Evolutionary conservation across 257 asterid species (phyloP).

Genomic region (Ballota nigra): DNA sequence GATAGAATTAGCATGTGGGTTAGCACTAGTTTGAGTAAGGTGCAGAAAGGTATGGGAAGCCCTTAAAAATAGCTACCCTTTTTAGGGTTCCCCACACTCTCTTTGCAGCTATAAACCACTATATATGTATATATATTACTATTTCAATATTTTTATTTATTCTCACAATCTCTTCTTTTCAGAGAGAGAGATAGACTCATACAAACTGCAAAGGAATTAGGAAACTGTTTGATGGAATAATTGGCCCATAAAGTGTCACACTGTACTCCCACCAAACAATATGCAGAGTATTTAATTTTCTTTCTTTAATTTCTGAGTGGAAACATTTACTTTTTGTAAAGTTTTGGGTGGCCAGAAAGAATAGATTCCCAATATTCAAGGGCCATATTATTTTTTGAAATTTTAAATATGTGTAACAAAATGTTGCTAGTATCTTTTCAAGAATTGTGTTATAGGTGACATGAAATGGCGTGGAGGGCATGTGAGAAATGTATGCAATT

Average conservation of each 20-base stretch:
- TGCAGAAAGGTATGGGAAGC: constrained; percentile 34
- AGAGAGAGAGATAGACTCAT: constrained; percentile 14
- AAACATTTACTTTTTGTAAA: constrained; percentile 41
- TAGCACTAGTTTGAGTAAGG: constrained; percentile 34
- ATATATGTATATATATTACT: too few relatives aligned
- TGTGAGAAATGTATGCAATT: constrained; percentile 21
- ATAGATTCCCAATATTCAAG: constrained; percentile 28
- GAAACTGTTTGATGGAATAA: constrained; percentile 36
- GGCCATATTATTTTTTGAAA: not conserved
- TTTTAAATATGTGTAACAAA: not conserved
- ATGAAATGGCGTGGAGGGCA: constrained; percentile 35
- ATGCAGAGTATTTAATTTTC: constrained; percentile 16
- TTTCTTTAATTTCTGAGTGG: constrained; percentile 36
- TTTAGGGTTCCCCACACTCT: constrained; percentile 20
- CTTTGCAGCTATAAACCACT: not conserved
- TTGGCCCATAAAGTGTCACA: constrained; percentile 39
- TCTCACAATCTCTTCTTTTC: constrained; percentile 33
- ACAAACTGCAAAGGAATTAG: constrained; percentile 30
- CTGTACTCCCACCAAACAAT: constrained; percentile 29
- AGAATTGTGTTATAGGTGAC: constrained; percentile 31
- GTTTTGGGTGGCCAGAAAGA: constrained; percentile 37
- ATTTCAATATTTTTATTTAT: not conserved
- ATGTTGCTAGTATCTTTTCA: constrained; percentile 19
- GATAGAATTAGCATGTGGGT: constrained; percentile 32
- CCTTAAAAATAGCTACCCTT: constrained; percentile 19